Base-by-base conservation (phyloP, 129 eudicot genomes). In the Escallonia rubra region DNA sequence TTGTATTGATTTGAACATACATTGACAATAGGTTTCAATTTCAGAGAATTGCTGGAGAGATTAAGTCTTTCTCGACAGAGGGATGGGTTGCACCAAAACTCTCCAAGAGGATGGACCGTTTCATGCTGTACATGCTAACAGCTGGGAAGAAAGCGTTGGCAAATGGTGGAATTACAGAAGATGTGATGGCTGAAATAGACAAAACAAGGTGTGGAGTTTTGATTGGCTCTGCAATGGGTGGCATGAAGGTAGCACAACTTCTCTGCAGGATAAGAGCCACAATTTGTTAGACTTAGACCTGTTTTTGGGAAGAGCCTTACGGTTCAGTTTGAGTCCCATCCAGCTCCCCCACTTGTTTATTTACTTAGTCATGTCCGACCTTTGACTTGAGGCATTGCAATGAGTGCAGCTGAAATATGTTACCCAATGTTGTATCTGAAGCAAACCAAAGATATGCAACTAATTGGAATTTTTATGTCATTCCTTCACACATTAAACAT, bases 41-140 rank as follows among this genome's bases (percentile, higher is more conserved):
- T 13, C 90, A 91, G 97, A 88, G 88, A 71, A 91, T 91, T 75
- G 97, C 97, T 65, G 97, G 97, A 68, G 97, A 91, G 81, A 91
- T 91, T 47, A 91, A 91, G 67, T 81, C 90, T 51, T 91, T 81
- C 83, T 85, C 96, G 10, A 88, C 97, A 10, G 84, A 85, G 49
- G 97, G 96, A 59, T 91, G 86, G 94, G 90, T 91, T 72, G 88
- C 88, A 39, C 97, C 97, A 4, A 91, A 91, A 76, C 86, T 91
- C 48, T 83, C 97, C 57, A 91, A 79, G 67, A 81, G 96, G 71
- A 88, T 91, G 97, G 97, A 91, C 78, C 88, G 79, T 71, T 91
- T 91, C 80, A 91, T 91, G 97, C 90, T 91, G 58, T 91, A 91
- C 88, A 88, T 91, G 96, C 84, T 91, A 16, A 91, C 96, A 48